Base-by-base conservation (phyloP, 2,329 filamentous ascomycete species). In the Claviceps sp. region DNA sequence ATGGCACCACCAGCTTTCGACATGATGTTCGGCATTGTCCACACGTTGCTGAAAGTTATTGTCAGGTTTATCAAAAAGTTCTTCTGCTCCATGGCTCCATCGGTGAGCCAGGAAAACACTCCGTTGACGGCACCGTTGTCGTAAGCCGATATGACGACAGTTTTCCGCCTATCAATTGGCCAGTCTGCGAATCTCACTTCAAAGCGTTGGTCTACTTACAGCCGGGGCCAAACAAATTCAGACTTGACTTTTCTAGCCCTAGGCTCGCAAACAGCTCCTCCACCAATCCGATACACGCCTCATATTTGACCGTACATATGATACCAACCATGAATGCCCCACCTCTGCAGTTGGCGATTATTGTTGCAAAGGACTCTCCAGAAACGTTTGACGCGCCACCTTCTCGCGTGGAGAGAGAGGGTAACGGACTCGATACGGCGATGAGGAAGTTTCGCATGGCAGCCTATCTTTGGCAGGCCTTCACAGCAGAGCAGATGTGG, bases 391-490 rank as follows among this genome's bases (percentile, higher is more conserved):
- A 97, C 69, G 83, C 88, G 4, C 77, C 83, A 16, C 89, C 89
- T 1, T 81, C 88, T 51, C 80, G 87, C 48, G 72, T 79, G 52
- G 81, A 87, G 65, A 82, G 78, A 58, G 90, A 95, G 73, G 90
- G 88, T 17, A 95, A 95, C 66, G 78, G 77, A 1, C 64, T 97
- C 39, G 84, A 90, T 11, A 81, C 80, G 7, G 93, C 93, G 0
- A 77, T 95, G 50, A 81, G 80, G 61, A 98, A 98, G 65, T 96
- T 93, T 65, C 81, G 90, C 56, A 96, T 95, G 86, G 85, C 89
- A 17, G 91, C 89, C 24, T 96, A 97, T 64, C 74, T 97, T 14
- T 97, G 93, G 90, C 93, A 98, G 65, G 89, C 90, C 7, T 97
- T 95, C 62, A 97, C 91, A 0, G 89, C 88, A 6, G 93, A 98